Evolutionary conservation across 2,329 filamentous ascomycete genomes (phyloP).

Genomic region (Diaporthe eres): DNA sequence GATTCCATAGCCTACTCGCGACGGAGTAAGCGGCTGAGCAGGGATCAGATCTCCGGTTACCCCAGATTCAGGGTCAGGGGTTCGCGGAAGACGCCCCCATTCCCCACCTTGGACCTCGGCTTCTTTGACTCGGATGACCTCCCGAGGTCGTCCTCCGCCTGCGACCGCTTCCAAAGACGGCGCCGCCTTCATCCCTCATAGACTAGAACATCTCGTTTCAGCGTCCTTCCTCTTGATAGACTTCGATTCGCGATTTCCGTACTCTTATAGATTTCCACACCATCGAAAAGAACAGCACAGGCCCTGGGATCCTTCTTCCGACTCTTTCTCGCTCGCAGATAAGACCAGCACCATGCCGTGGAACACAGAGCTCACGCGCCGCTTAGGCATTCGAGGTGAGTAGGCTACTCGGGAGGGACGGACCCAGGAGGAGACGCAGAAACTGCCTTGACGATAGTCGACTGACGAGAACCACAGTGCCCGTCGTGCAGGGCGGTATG

Average conservation of each 20-base stretch:
- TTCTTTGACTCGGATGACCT: conserved; percentile 27
- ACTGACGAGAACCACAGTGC: conserved; percentile 66
- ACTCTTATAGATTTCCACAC: not conserved
- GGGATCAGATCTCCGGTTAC: conserved; percentile 20
- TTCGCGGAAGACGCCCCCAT: not conserved
- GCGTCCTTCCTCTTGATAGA: conserved; percentile 1
- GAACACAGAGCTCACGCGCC: conserved; percentile 43
- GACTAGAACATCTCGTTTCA: conserved; percentile 4
- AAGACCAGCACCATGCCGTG: conserved; percentile 39
- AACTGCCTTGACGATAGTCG: not conserved
- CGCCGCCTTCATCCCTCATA: not conserved
- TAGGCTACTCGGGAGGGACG: not conserved
- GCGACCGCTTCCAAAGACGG: not conserved
- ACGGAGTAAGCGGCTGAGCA: conserved; percentile 9
- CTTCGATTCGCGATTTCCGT: not conserved
- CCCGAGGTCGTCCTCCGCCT: conserved; percentile 4
- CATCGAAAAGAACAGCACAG: not conserved
- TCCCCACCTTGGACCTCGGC: conserved; percentile 40
- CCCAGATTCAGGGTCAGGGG: conserved; percentile 33
- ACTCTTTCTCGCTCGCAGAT: not conserved
- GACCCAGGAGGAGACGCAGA: not conserved
- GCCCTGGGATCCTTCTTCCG: not conserved
- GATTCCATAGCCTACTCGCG: not conserved
- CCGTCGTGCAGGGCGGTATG: conserved; percentile 89
- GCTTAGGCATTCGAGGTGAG: conserved; percentile 40